Percentiles rank a stretch among this genome's conserved stretches.
Evolutionary conservation across 2,329 filamentous ascomycete species (phyloP).

Genomic region (Madurella fahalii): DNA sequence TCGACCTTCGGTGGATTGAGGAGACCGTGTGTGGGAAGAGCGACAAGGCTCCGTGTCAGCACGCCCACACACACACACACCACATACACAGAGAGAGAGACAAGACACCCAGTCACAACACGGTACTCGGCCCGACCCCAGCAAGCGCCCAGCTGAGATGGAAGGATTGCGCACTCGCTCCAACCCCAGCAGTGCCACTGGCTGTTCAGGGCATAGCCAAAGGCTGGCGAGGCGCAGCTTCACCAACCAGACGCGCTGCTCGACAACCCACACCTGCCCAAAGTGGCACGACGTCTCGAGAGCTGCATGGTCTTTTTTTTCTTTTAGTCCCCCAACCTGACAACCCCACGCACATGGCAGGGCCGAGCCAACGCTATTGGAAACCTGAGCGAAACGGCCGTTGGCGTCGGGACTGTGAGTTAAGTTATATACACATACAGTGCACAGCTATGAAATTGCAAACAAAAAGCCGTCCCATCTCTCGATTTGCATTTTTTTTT

Average conservation of each 20-base stretch:
- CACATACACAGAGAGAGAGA: no score
- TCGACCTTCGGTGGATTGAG: not conserved
- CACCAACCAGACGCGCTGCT: conserved; percentile 20
- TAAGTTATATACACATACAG: not conserved
- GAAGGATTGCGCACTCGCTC: conserved; percentile 10
- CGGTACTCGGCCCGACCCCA: not conserved
- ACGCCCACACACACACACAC: not conserved
- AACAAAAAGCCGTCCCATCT: no score
- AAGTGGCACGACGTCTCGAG: conserved; percentile 15
- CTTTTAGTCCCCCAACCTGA: not conserved
- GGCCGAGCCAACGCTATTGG: not conserved
- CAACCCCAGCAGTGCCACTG: not conserved
- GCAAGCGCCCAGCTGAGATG: conserved; percentile 12
- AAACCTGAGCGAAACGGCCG: not conserved
- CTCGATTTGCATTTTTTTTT: no score
- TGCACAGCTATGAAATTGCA: no score
- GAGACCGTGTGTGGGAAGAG: not conserved
- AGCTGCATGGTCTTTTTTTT: not conserved
- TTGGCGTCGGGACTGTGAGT: not conserved
- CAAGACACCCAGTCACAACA: no score
- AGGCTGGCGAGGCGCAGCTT: conserved; percentile 21
- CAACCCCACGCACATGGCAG: not conserved
- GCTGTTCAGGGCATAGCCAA: conserved; percentile 12
- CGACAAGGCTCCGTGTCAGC: conserved; percentile 12
- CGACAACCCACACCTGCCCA: conserved; percentile 6